Evolutionary conservation across 441 rosid genomes (phyloP).

Genomic region (Gossypium davidsonii): DNA sequence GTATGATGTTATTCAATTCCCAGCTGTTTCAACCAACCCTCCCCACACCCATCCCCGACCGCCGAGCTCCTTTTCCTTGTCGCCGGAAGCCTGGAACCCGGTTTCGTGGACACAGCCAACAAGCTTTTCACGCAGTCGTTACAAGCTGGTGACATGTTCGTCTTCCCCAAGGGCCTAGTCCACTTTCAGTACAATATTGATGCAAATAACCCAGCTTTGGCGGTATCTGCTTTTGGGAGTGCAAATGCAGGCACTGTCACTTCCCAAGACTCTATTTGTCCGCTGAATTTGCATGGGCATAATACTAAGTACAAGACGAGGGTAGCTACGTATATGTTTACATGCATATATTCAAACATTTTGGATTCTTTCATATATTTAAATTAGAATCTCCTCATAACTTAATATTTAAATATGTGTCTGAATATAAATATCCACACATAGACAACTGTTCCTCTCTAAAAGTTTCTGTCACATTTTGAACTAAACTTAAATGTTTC

Average conservation of each 20-base stretch:
- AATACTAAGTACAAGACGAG: too few relatives aligned
- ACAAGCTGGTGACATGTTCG: slow-evolving; percentile 27
- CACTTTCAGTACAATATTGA: slow-evolving; percentile 34
- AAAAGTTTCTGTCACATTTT: too few relatives aligned
- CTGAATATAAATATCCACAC: too few relatives aligned
- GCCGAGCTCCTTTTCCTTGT: slow-evolving; percentile 9
- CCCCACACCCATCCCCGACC: neutral
- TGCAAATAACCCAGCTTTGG: slow-evolving; percentile 2
- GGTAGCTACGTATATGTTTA: too few relatives aligned
- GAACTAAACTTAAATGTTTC: too few relatives aligned
- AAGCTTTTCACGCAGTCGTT: slow-evolving; percentile 30
- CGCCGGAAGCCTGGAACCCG: slow-evolving; percentile 21
- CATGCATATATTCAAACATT: too few relatives aligned
- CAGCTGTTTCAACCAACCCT: neutral
- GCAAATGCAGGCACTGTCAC: slow-evolving; percentile 27
- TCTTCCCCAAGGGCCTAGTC: slow-evolving; percentile 34
- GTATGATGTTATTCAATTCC: neutral
- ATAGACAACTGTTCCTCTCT: too few relatives aligned
- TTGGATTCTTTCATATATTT: too few relatives aligned
- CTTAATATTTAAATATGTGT: too few relatives aligned
- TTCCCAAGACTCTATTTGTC: slow-evolving; percentile 27
- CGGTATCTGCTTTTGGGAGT: slow-evolving; percentile 29
- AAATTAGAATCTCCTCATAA: too few relatives aligned
- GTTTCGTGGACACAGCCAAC: slow-evolving; percentile 31
- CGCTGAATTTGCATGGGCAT: too few relatives aligned